Conservation (phyloP, 306 rosid genomes). For the Begonia fuchsioides region DNA sequence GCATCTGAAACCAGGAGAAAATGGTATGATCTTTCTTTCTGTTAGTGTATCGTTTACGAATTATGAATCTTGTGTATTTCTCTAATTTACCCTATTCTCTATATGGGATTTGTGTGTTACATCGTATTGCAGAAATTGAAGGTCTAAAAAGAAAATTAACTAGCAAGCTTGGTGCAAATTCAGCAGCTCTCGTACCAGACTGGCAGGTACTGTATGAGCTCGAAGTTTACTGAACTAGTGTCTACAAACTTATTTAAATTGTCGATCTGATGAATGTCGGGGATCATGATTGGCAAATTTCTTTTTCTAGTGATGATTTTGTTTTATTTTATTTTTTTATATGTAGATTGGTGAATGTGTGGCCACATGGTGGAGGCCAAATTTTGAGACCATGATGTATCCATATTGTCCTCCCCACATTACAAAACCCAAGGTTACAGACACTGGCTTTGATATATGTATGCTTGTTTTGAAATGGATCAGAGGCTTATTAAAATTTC, state of each 20-base stretch:
- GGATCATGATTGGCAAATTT: too few species aligned
- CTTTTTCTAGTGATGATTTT: neutral
- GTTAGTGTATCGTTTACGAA: neutral
- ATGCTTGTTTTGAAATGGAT: neutral
- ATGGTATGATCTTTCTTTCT: constrained; percentile 33
- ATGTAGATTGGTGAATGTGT: constrained; percentile 89
- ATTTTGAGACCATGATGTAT: constrained; percentile 94
- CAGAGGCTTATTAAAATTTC: neutral
- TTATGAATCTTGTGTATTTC: too few species aligned
- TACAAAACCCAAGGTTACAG: constrained; percentile 79
- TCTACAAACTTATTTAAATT: too few species aligned
- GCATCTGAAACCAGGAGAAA: constrained; percentile 94
- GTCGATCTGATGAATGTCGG: too few species aligned
- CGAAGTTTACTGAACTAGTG: too few species aligned
- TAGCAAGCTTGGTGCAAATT: constrained; percentile 94
- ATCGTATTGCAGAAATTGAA: constrained; percentile 44
- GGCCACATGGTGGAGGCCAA: constrained; percentile 99
- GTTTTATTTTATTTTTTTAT: neutral
- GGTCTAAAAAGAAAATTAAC: constrained; percentile 93
- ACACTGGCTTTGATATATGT: neutral
- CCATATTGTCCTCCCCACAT: constrained; percentile 99
- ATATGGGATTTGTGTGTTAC: neutral
- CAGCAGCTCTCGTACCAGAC: constrained; percentile 64
- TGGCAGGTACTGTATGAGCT: constrained; percentile 47
- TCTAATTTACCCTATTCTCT: too few species aligned